A percentile compares a stretch with the other conserved stretches of the same genome.
These are phyloP conservation scores for Citrus australasica DNA, from an alignment of 345 rosid genomes.

Conservation along the genomic window DNA sequence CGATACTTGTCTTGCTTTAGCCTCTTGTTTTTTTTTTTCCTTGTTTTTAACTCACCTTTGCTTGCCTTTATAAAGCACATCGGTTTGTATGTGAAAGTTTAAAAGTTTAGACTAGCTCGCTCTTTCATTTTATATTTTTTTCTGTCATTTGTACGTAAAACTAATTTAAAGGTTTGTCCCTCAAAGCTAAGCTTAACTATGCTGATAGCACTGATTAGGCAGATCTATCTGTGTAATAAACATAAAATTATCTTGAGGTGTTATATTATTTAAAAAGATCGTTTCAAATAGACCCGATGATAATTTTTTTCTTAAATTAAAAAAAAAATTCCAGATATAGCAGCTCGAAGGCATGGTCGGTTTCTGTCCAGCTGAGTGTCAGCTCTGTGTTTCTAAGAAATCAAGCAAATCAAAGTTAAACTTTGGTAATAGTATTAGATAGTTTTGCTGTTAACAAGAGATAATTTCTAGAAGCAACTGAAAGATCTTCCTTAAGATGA, in stretches of 20 bases:
- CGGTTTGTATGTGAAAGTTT: neutral
- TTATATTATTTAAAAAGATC: neutral
- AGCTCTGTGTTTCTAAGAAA: neutral
- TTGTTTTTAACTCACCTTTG: neutral
- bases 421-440: neutral
- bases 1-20: neutral
- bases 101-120: neutral
- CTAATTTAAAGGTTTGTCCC: neutral
- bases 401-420: neutral
- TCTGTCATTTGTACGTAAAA: neutral
- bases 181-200: neutral
- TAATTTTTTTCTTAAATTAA: neutral
- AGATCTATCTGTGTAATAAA: neutral
- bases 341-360: neutral
- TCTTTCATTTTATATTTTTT: neutral
- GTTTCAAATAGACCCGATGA: neutral
- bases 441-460: neutral
- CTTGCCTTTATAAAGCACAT: neutral
- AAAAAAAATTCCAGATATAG: neutral
- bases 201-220: neutral
- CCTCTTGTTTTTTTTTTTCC: neutral
- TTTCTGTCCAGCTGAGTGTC: neutral
- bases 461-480: neutral
- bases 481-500: neutral
- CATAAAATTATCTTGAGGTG: neutral